Evolutionary conservation across 2,329 filamentous ascomycete species (phyloP).

Genomic region (Aspergillus japonicus): DNA sequence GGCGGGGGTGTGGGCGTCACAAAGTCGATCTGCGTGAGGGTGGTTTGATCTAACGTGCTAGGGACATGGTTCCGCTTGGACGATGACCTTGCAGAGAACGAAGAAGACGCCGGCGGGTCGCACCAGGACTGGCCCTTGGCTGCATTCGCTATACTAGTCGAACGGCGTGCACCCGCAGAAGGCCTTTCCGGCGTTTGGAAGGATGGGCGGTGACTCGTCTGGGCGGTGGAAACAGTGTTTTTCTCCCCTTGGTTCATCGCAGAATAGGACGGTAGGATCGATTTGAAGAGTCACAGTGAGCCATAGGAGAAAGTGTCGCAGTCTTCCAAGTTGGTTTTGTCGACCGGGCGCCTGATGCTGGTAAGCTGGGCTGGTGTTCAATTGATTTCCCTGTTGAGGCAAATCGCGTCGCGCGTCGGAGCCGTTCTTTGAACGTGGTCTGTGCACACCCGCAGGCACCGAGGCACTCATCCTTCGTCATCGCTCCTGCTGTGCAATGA

Average conservation of each 20-base stretch:
- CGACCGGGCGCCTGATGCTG: background rate
- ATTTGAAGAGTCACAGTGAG: slow-evolving; percentile 1
- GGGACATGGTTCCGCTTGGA: slow-evolving; percentile 20
- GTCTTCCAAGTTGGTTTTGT: slow-evolving; percentile 1
- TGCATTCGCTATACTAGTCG: slow-evolving; percentile 16
- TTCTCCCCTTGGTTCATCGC: slow-evolving; percentile 31
- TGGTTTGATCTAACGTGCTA: slow-evolving; percentile 34
- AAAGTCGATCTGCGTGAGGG: slow-evolving; percentile 44
- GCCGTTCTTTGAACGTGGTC: slow-evolving; percentile 4
- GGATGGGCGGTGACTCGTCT: slow-evolving; percentile 15
- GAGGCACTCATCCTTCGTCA: background rate
- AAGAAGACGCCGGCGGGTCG: slow-evolving; percentile 17
- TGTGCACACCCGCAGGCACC: slow-evolving; percentile 1
- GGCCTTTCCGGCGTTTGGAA: slow-evolving; percentile 25
- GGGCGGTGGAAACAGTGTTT: slow-evolving; percentile 14
- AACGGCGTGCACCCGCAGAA: slow-evolving; percentile 7
- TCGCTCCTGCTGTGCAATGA: background rate
- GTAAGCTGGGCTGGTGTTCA: background rate
- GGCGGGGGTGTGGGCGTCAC: slow-evolving; percentile 27
- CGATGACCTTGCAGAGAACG: slow-evolving; percentile 17
- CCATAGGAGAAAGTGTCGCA: slow-evolving; percentile 13
- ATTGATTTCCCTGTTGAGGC: slow-evolving; percentile 6
- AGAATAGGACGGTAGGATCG: slow-evolving; percentile 13
- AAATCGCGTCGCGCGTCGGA: slow-evolving; percentile 12
- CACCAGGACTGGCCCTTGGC: slow-evolving; percentile 18